Percentiles rank a stretch among this genome's conserved stretches.
These are phyloP conservation scores for Pichia rugopelliculosa DNA, from an alignment of 805 yeast species.

Conservation along the genomic window DNA sequence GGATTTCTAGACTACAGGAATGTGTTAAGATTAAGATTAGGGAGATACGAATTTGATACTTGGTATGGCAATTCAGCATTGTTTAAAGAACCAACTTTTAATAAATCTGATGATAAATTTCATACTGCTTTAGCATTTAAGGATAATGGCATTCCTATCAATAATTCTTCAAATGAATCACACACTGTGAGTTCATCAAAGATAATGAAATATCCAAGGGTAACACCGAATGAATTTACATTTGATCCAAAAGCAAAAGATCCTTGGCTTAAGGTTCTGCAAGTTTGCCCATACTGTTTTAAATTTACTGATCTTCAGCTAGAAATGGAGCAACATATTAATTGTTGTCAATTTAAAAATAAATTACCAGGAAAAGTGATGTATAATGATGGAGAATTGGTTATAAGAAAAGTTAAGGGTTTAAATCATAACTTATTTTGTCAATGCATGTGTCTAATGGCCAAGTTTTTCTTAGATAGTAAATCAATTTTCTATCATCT, in stretches of 20 bases:
- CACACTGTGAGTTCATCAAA: too few species aligned
- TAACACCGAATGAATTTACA: constrained; percentile 15
- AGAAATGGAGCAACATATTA: constrained; percentile 44
- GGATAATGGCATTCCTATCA: constrained; percentile 50
- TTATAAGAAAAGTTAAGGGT: constrained; percentile 66
- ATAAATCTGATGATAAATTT: constrained; percentile 27
- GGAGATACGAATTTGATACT: constrained; percentile 60
- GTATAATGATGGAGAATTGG: constrained; percentile 49
- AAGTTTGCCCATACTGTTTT: constrained; percentile 79
- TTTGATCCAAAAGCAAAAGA: constrained; percentile 8
- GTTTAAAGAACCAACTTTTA: constrained; percentile 33
- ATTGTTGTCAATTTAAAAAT: constrained; percentile 33
- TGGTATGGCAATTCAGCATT: constrained; percentile 89
- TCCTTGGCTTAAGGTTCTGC: constrained; percentile 54
- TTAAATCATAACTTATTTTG: constrained; percentile 57
- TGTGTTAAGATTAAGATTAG: constrained; percentile 58
- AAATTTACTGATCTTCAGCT: constrained; percentile 52
- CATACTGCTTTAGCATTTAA: constrained; percentile 1
- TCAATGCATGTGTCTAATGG: constrained; percentile 77
- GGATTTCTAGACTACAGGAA: constrained; percentile 60
- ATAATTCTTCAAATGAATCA: too few species aligned
- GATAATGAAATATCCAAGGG: background rate
- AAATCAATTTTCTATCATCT: constrained; percentile 81
- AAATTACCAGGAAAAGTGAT: constrained; percentile 59
- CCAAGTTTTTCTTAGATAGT: constrained; percentile 81